Base-by-base conservation (phyloP, 2,329 filamentous ascomycete genomes). In the Teratosphaeria gauchensis region DNA sequence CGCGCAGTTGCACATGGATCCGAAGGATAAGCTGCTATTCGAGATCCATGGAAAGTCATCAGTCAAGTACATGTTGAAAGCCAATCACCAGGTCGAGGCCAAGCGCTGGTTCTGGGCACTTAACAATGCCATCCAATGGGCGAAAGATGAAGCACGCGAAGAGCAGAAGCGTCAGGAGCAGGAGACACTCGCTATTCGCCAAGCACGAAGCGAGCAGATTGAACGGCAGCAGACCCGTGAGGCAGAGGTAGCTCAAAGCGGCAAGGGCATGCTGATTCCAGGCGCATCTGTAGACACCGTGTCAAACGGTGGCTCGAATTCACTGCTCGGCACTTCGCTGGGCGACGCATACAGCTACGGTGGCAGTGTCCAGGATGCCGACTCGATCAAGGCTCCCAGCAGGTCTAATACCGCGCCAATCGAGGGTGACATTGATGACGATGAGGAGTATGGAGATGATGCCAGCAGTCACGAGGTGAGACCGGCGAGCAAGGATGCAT, bases 91-190 rank as follows among this genome's bases (percentile, higher is more conserved):
- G 70, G 92, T 97, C 31, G 94, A 99, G 74, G 92, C 94, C 5
- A 99, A 99, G 75, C 84, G 94, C 58, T 99, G 94, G 94, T 99
- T 95, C 74, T 99, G 94, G 94, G 90, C 94, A 0, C 79, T 99
- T 63, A 99, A 99, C 76, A 99, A 99, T 72, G 92, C 94, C 5
- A 99, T 99, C 55, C 94, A 97, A 72, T 97, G 90, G 88, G 87
- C 90, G 63, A 99, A 99, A 74, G 94, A 99, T 69, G 94, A 97
- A 75, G 92, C 90, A 7, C 92, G 88, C 66, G 90, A 95, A 72
- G 92, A 96, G 68, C 87, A 92, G 69, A 85, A 81, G 64, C 85
- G 91, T 61, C 85, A 85, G 35, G 84, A 84, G 7, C 85, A 85
- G 58, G 88, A 87, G 66, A 87, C 86, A 5, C 90, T 94, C 72